Percentiles rank a stretch among this genome's conserved stretches.
Evolutionary conservation across 371 early-diverging fungal species (phyloP).

Genomic region (Syncephalastrum racemosum): DNA sequence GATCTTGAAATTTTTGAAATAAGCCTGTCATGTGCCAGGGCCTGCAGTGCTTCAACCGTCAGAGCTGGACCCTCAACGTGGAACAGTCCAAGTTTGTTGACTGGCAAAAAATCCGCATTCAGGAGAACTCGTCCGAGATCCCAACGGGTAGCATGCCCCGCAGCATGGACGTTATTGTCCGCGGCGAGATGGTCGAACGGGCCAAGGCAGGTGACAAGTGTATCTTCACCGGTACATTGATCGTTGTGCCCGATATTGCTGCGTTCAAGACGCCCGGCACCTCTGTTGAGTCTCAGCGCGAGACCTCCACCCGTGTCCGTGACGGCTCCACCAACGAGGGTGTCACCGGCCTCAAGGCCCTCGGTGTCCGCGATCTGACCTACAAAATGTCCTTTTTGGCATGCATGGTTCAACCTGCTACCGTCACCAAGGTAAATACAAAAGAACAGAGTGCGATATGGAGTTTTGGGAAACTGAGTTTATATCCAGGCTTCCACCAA

Average conservation of each 20-base stretch:
- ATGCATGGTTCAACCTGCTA: conserved; percentile 73
- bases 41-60: conserved; percentile 86
- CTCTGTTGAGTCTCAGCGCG: conserved; percentile 64
- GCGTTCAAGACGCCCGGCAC: conserved; percentile 76
- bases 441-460: not conserved
- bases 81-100: conserved; percentile 93
- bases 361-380: conserved; percentile 92
- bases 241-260: conserved; percentile 94
- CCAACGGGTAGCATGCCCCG: conserved; percentile 99
- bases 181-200: conserved; percentile 94
- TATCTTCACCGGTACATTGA: conserved; percentile 90
- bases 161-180: conserved; percentile 95
- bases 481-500: conserved; percentile 29
- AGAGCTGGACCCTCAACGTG: conserved; percentile 79
- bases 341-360: conserved; percentile 82
- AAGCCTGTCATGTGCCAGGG: conserved; percentile 94
- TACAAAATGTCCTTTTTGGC: conserved; percentile 92
- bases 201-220: conserved; percentile 98
- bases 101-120: conserved; percentile 98
- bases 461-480: not conserved
- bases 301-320: conserved; percentile 49
- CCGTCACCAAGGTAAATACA: conserved; percentile 31
- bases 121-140: conserved; percentile 98
- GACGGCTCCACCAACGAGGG: conserved; percentile 80
- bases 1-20: not conserved